A percentile compares a stretch with the other conserved stretches of the same genome.
These are phyloP conservation scores for Effrenium voratum DNA, from an alignment of 73 alveolate genomes.

Conservation along the genomic window DNA sequence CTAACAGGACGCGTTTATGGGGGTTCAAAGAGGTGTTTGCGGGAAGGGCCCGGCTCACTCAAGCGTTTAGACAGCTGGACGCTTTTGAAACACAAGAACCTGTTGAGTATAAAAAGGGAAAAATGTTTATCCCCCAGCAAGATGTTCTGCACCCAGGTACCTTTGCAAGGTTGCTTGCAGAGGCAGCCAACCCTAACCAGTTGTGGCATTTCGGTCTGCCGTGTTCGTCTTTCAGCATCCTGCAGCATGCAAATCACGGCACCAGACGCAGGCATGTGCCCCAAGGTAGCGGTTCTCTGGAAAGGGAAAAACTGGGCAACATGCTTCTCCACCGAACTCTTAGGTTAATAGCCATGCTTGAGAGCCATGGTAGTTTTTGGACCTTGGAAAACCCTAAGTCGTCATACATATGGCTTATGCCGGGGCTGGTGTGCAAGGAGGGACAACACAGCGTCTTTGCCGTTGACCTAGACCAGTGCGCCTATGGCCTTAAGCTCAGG, in stretches of 20 bases:
- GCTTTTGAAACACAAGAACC: background rate
- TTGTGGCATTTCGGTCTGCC: conserved; percentile 12
- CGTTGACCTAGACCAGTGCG: background rate
- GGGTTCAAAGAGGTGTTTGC: background rate
- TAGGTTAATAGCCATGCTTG: background rate
- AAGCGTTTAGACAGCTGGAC: background rate
- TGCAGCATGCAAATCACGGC: background rate
- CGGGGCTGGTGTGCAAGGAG: background rate
- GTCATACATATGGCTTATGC: background rate
- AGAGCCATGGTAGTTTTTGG: background rate
- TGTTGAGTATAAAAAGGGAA: background rate
- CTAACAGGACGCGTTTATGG: background rate
- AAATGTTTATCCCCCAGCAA: too few relatives aligned
- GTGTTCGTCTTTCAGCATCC: background rate
- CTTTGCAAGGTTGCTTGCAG: background rate
- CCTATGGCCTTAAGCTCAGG: background rate
- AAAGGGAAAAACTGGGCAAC: background rate
- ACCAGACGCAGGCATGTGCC: background rate
- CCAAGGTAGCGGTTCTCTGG: background rate
- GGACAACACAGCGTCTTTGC: accelerated
- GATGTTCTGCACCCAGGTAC: background rate
- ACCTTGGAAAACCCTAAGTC: conserved; percentile 3
- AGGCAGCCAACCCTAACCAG: background rate
- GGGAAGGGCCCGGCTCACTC: background rate
- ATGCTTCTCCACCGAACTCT: background rate